Base-by-base conservation (phyloP, 1,284 basidiomycete species). In the Fistulina hepatica region DNA sequence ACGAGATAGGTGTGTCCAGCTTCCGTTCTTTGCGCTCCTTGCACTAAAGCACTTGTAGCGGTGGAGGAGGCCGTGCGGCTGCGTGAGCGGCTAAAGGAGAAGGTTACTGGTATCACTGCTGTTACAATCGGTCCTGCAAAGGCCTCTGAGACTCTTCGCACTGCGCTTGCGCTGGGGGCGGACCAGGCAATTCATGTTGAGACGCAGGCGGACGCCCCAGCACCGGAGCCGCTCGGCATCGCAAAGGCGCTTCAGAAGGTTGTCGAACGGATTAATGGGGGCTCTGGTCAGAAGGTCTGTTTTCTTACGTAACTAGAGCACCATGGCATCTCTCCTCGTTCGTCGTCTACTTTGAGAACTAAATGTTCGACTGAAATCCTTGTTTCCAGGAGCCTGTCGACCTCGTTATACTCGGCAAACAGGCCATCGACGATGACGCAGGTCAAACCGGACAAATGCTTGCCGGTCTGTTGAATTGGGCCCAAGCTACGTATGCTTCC, bases 391-490 rank as follows among this genome's bases (percentile, higher is more conserved):
- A 70, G 44, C 65, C 69, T 23, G 69, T 88, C 3, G 93, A 97
- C 52, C 52, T 98, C 41, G 81, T 98, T 38, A 92, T 98, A 46
- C 73, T 97, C 63, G 94, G 95, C n/a, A 98, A 98, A 64, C 94
- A 98, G 61, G 85, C 94, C 9, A 98, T 98, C 51, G 94, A 98
- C 62, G 93, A 95, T 52, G 94, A 98, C 59, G 74, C 88, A 3
- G 88, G 89, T n/a, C 83, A 93, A 64, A 97, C 94, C 6, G 94
- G 94, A 1, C 93, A 97, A 57, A 97, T 97, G 88, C 73, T 98
- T 26, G 93, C 94, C 13, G 94, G 91, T 3, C 65, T 97, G 52
- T 63, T 97, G 50, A 79, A 81, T 33, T 97, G 92, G 88, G 76
- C 84, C 8, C 94, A 98, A 64, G 94, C 88, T 35, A 93, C 89